Evolutionary conservation across 2,329 filamentous ascomycete species (phyloP).

Genomic region (Furcasterigmium sp.): DNA sequence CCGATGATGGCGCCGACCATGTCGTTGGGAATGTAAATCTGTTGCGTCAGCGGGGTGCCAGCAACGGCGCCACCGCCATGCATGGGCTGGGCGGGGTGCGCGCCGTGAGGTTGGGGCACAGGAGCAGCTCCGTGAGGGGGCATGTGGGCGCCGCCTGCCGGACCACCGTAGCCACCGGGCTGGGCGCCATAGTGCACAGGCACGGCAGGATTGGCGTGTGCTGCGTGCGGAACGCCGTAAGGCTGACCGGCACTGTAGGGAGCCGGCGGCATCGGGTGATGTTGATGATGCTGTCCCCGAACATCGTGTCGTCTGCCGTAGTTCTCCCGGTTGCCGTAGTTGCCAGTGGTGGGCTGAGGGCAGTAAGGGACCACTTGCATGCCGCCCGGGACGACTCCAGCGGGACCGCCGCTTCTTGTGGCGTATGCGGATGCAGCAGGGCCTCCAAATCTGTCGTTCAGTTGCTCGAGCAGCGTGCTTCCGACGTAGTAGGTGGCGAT

Average conservation of each 20-base stretch:
- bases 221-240: slow-evolving; percentile 56
- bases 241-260: slow-evolving; percentile 62
- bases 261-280: slow-evolving; percentile 69
- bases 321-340: slow-evolving; percentile 86
- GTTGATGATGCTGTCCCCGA: slow-evolving; percentile 54
- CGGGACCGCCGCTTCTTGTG: slow-evolving; percentile 86
- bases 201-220: slow-evolving; percentile 58
- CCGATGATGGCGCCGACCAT: slow-evolving; percentile 99
- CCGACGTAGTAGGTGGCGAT: slow-evolving; percentile 99
- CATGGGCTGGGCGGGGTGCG: slow-evolving; percentile 64
- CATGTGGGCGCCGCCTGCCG: slow-evolving; percentile 56
- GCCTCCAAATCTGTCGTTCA: slow-evolving; percentile 93
- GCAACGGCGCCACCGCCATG: slow-evolving; percentile 57
- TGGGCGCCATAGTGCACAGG: slow-evolving; percentile 75
- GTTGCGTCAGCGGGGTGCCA: slow-evolving; percentile 86
- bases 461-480: slow-evolving; percentile 94
- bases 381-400: slow-evolving; percentile 88
- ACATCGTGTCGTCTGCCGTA: slow-evolving; percentile 70
- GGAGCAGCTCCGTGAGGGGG: slow-evolving; percentile 65
- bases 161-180: slow-evolving; percentile 68
- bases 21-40: slow-evolving; percentile 98
- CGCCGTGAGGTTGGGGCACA: slow-evolving; percentile 45
- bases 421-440: slow-evolving; percentile 97
- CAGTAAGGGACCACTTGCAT: slow-evolving; percentile 99
- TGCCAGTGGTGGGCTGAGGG: slow-evolving; percentile 86